These are phyloP conservation scores for Blastomyces parvus DNA, from an alignment of 2,329 filamentous ascomycete species.

Conservation along the genomic window DNA sequence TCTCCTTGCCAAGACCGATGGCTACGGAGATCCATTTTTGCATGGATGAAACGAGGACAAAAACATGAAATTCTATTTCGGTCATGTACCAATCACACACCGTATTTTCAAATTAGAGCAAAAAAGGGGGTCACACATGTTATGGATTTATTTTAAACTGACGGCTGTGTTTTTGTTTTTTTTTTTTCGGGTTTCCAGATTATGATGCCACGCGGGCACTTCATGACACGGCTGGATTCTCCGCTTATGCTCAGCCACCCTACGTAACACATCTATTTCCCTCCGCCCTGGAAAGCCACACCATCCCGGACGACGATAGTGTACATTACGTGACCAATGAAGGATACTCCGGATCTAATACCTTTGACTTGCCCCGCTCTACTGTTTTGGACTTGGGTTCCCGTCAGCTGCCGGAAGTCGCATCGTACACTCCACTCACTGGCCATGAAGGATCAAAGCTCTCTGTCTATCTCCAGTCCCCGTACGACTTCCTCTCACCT, in stretches of 20 bases:
- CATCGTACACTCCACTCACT: slow-evolving; percentile 59
- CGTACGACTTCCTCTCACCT: slow-evolving; percentile 61
- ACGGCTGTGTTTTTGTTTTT: slow-evolving; percentile 4
- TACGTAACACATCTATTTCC: slow-evolving; percentile 35
- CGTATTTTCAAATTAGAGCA: not conserved
- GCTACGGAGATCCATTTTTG: not conserved
- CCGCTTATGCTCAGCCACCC: slow-evolving; percentile 30
- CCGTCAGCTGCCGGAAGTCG: slow-evolving; percentile 53
- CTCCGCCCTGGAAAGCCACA: slow-evolving; percentile 33
- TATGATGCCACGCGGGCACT: slow-evolving; percentile 31
- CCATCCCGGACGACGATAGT: slow-evolving; percentile 34
- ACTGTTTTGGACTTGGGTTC: slow-evolving; percentile 57
- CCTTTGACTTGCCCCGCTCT: slow-evolving; percentile 54
- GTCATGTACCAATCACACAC: not conserved
- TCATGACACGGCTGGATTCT: slow-evolving; percentile 35
- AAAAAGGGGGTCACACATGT: slow-evolving; percentile 1
- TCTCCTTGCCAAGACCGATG: slow-evolving; percentile 8
- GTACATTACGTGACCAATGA: slow-evolving; percentile 32
- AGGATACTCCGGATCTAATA: slow-evolving; percentile 29
- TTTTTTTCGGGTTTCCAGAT: slow-evolving; percentile 20
- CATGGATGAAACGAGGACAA: slow-evolving; percentile 7
- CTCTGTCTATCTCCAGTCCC: slow-evolving; percentile 62
- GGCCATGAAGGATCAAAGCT: slow-evolving; percentile 63
- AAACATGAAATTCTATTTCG: not conserved
- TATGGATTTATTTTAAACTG: slow-evolving; percentile 9